Conservation (phyloP, 2,329 filamentous ascomycete species). For the Epichloe hybrida region DNA sequence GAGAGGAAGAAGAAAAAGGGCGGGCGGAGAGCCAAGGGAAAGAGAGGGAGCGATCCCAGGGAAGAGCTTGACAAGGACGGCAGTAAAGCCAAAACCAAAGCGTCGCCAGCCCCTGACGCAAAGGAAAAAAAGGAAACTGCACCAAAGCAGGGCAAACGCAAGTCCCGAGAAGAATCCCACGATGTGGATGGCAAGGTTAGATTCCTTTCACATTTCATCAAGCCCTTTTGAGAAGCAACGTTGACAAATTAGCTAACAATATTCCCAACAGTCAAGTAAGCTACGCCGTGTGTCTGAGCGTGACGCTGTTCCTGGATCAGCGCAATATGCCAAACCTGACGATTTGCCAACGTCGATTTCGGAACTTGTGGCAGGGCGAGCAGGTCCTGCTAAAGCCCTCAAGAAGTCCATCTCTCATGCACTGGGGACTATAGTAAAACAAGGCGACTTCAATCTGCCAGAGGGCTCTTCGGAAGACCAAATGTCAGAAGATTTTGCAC, state of each 20-base stretch:
- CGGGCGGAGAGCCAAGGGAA: constrained; percentile 50
- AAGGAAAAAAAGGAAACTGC: constrained; percentile 35
- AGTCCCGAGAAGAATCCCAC: constrained; percentile 42
- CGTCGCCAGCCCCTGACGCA: constrained; percentile 28
- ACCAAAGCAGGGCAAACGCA: constrained; percentile 39
- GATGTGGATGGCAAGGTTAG: constrained; percentile 38
- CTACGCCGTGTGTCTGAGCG: constrained; percentile 42
- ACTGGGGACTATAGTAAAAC: constrained; percentile 53
- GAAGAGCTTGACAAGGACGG: constrained; percentile 42
- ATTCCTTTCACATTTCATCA: background rate
- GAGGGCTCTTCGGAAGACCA: constrained; percentile 49
- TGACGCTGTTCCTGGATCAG: constrained; percentile 22
- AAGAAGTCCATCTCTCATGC: constrained; percentile 54
- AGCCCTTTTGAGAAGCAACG: background rate
- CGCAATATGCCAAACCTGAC: constrained; percentile 34
- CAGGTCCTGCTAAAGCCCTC: constrained; percentile 55
- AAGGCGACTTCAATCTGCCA: constrained; percentile 47
- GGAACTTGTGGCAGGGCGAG: constrained; percentile 49
- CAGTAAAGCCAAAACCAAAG: constrained; percentile 18
- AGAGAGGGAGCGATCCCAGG: constrained; percentile 50
- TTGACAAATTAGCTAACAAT: background rate
- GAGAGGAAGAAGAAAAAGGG: constrained; percentile 43
- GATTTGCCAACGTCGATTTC: constrained; percentile 37
- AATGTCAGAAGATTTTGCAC: constrained; percentile 54
- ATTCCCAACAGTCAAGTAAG: constrained; percentile 22